These are phyloP conservation scores for Elsinoe ampelina DNA, from an alignment of 2,329 filamentous ascomycete genomes.

Conservation along the genomic window DNA sequence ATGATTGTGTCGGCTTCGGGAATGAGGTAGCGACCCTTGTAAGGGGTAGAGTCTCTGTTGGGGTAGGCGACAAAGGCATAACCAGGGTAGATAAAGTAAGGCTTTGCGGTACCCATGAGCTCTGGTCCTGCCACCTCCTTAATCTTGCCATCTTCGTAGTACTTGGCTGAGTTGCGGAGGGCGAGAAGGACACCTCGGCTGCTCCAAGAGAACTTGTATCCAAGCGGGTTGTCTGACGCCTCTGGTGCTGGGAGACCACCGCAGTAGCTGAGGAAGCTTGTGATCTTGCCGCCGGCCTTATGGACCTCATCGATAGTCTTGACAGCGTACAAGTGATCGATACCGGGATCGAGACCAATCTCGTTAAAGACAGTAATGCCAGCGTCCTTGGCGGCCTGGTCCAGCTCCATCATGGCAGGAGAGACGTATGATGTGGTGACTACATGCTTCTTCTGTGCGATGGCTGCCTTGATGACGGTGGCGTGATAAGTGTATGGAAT, in stretches of 20 bases:
- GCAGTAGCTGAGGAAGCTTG: conserved; percentile 74
- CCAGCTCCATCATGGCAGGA: conserved; percentile 39
- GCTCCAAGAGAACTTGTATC: conserved; percentile 78
- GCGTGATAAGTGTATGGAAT: conserved; percentile 91
- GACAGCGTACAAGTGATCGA: conserved; percentile 72
- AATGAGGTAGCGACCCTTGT: conserved; percentile 82
- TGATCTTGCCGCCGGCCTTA: conserved; percentile 74
- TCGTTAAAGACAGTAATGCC: conserved; percentile 98
- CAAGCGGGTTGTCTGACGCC: conserved; percentile 76
- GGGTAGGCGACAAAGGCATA: conserved; percentile 87
- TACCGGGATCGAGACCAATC: conserved; percentile 67
- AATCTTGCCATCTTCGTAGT: conserved; percentile 69
- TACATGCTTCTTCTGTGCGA: conserved; percentile 88
- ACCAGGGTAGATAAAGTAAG: conserved; percentile 82
- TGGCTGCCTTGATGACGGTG: conserved; percentile 83
- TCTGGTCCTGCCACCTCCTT: conserved; percentile 37
- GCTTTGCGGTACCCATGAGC: conserved; percentile 78
- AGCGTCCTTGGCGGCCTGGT: conserved; percentile 72
- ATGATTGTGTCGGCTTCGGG: conserved; percentile 84
- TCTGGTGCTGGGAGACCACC: conserved; percentile 63
- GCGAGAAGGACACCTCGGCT: conserved; percentile 80
- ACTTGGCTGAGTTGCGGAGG: conserved; percentile 74
- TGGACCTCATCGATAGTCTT: conserved; percentile 87
- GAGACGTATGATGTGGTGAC: conserved; percentile 84
- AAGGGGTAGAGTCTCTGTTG: conserved; percentile 82